Evolutionary conservation across 768 basidiomycete species (phyloP), one percentile per base, ranked within the genome.

Genomic region (Hysterangium stoloniferum): DNA sequence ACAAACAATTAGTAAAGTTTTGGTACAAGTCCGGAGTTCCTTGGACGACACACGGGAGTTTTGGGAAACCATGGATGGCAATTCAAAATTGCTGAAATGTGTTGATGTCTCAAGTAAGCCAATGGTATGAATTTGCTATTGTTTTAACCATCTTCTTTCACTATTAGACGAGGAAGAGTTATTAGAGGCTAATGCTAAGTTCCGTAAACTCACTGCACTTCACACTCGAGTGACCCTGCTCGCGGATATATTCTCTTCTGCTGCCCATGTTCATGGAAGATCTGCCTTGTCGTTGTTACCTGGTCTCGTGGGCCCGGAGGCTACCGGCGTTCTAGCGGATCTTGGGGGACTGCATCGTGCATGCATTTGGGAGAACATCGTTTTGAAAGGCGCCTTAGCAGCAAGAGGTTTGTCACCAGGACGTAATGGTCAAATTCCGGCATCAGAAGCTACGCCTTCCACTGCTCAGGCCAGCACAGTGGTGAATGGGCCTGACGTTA

Each of bases 281-380:
- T 77, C 82, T 24, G 80, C 86, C 1, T 80, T 84, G 7, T 71
- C 79, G 2, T 71, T 94, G 33, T 74, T 95, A 29, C 82, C 87
- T 59, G 81, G 79, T 4, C 66, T 96, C 41, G 83, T 84, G 74
- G 75, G 71, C 19, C 75, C 74, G 20, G 78, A 76, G 20, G 73
- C 80, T 15, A 72, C 78, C 15, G 71, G 80, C 54, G 76, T 90
- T 24, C 67, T 98, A 22, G 66, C 68, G 4, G 77, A 86, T 54
- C 71, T 97, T 24, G 95, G 93, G 3, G 66, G 76, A 38, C 68
- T 97, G 5, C 92, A 96, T 62, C 79, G 89, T 13, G 78, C 82
- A 1, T 82, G 79, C 54, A 77, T 90, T 5, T 90, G 88, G 86
- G 90, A 95, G 67, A 92, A 89, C 57, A 85, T 90, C 34, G 67